Base-by-base conservation (phyloP, 768 basidiomycete genomes). In the Pleurotus citrinopileatus region DNA sequence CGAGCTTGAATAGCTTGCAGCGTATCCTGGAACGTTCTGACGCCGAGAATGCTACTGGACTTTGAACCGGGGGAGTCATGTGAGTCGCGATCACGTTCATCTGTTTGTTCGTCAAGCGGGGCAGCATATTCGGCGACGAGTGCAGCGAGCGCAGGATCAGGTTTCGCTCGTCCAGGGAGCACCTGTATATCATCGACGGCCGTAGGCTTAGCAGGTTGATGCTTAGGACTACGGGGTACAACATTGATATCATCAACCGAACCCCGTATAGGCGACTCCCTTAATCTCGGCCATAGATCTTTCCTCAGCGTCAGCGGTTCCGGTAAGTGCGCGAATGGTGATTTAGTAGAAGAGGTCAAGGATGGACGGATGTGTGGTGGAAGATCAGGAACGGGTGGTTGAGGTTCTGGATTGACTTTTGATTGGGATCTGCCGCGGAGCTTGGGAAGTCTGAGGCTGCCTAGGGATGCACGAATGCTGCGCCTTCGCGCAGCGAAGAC, bases 401-500 rank as follows among this genome's bases (percentile, higher is more conserved):
- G 42, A 40, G 20, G n/a, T 45, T 55, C 25, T 50, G 47, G 29
- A n/a, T 50, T 52, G 20, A 58, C 58, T 27, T 54, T 59, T 50
- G 63, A 61, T 29, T 61, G 60, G 47, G 63, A 66, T 19, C 61
- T 61, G 12, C 46, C 26, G 50, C 64, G 63, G 12, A 34, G 70
- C 45, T 45, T 73, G 46, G 81, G 84, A 20, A 89, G 70, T 1
- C 89, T 80, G 6, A 91, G 69, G 61, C 86, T 89, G 20, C 81
- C 78, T 59, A 84, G 81, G 3, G 87, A 88, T 6, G 81, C 74
- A 1, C 86, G 75, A 38, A 75, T 72, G 64, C 85, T 87, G 36
- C 88, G 78, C 55, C 71, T 78, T 54, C 81, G 79, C 1, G 90
- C 89, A 3, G 89, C 84, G 3, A 77, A 76, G 2, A 91, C 74